phyloP scores from a whole-genome alignment of 2,329 filamentous ascomycete genomes.

The Sclerotinia glacialis region DNA sequence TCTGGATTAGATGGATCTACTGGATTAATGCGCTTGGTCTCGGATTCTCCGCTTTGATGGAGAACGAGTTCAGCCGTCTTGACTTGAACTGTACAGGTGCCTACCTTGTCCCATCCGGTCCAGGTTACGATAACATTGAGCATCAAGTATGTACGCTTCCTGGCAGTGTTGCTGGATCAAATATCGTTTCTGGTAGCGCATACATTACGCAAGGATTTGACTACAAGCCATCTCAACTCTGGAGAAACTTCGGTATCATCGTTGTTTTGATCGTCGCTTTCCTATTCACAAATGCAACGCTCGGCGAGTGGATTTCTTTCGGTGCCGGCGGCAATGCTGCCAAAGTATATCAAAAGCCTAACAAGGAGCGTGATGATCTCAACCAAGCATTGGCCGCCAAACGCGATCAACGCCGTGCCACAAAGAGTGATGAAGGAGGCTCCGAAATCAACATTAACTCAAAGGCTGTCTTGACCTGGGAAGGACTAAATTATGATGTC shows the following conservation, averaged over 20 bases:
- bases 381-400: constrained; percentile 62
- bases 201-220: constrained; percentile 69
- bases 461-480: constrained; percentile 77
- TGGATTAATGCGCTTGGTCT: constrained; percentile 74
- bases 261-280: constrained; percentile 73
- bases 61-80: constrained; percentile 75
- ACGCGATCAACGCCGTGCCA: constrained; percentile 53
- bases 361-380: constrained; percentile 62
- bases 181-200: constrained; percentile 59
- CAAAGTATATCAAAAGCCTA: constrained; percentile 71
- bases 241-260: constrained; percentile 65
- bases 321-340: constrained; percentile 78
- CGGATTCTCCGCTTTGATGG: constrained; percentile 75
- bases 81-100: constrained; percentile 65
- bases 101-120: constrained; percentile 69
- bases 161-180: constrained; percentile 52
- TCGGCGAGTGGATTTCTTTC: constrained; percentile 76
- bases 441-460: constrained; percentile 56
- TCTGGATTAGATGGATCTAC: constrained; percentile 78
- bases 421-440: constrained; percentile 44
- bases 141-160: constrained; percentile 78
- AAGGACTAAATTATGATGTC: constrained; percentile 76
- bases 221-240: constrained; percentile 52
- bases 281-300: constrained; percentile 68
- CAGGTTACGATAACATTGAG: constrained; percentile 65